These are phyloP conservation scores for Hemileia vastatrix DNA, from an alignment of 1,284 basidiomycete species.

Conservation along the genomic window DNA sequence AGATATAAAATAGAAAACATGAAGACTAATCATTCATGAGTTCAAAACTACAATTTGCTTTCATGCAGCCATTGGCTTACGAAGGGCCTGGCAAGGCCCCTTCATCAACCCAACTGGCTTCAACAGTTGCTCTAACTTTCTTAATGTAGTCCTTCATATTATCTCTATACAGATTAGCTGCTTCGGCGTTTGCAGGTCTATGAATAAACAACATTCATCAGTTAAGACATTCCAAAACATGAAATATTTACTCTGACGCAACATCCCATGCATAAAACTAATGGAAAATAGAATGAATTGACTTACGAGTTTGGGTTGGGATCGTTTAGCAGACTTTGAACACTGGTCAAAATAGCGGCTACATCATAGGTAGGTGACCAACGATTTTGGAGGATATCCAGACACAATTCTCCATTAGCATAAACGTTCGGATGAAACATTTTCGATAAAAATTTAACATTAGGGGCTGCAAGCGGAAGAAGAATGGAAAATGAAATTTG, in stretches of 20 bases:
- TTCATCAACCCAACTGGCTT: constrained; percentile 44
- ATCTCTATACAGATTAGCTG: constrained; percentile 87
- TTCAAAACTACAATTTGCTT: too few relatives aligned
- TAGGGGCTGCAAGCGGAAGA: constrained; percentile 52
- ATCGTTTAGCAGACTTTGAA: constrained; percentile 89
- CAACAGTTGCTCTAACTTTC: constrained; percentile 61
- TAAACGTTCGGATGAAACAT: constrained; percentile 99
- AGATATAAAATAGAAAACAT: too few relatives aligned
- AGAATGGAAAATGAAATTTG: background rate
- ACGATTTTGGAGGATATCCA: constrained; percentile 94
- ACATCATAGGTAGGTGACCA: constrained; percentile 99
- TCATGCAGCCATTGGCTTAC: too few relatives aligned
- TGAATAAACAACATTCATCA: background rate
- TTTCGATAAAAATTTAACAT: constrained; percentile 88
- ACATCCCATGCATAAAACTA: background rate
- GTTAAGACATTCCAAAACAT: background rate
- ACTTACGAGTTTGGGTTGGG: constrained; percentile 77
- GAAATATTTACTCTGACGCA: background rate
- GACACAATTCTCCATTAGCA: constrained; percentile 91
- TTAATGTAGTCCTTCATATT: constrained; percentile 98
- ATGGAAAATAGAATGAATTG: too few relatives aligned
- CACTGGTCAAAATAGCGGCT: constrained; percentile 89
- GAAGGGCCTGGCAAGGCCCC: constrained; percentile 13
- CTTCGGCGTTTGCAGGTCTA: constrained; percentile 94
- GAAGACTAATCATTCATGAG: too few relatives aligned